A percentile compares a stretch with the other conserved stretches of the same genome.
These are phyloP conservation scores for Gymnopilus dilepis DNA, from an alignment of 768 basidiomycete species.

Conservation along the genomic window DNA sequence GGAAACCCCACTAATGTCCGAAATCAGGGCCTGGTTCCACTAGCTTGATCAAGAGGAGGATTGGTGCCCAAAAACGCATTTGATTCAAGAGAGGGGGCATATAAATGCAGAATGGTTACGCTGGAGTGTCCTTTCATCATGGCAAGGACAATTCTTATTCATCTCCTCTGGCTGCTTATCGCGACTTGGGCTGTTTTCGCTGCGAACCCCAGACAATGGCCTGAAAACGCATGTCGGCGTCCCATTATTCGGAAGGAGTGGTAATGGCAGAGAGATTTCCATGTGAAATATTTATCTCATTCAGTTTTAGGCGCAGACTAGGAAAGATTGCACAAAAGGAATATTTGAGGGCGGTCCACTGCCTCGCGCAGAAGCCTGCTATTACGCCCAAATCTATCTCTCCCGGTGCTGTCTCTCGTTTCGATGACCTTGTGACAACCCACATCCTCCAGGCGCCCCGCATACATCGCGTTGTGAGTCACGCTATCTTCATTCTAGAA, in stretches of 20 bases:
- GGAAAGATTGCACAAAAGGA: constrained; percentile 9
- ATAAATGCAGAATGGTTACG: neutral
- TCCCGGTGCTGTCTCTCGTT: constrained; percentile 28
- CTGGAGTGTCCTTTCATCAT: neutral
- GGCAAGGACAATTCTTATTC: neutral
- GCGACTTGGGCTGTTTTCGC: neutral
- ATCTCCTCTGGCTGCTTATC: neutral
- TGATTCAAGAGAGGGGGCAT: too few relatives aligned
- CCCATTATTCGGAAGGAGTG: constrained; percentile 17
- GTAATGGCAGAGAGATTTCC: neutral
- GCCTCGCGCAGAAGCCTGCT: constrained; percentile 24
- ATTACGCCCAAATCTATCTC: constrained; percentile 23
- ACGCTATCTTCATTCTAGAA: neutral
- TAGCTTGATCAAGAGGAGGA: too few relatives aligned
- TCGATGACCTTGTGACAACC: constrained; percentile 31
- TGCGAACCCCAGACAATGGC: neutral
- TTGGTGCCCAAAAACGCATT: too few relatives aligned
- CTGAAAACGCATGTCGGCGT: neutral
- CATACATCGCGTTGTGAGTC: constrained; percentile 31
- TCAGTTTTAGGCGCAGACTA: constrained; percentile 19
- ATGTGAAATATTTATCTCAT: neutral
- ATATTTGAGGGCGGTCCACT: constrained; percentile 29
- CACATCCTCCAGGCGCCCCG: constrained; percentile 29
- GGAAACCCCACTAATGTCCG: too few relatives aligned
- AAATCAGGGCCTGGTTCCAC: too few relatives aligned